Conservation (phyloP, 306 rosid species). For the Geum urbanum region DNA sequence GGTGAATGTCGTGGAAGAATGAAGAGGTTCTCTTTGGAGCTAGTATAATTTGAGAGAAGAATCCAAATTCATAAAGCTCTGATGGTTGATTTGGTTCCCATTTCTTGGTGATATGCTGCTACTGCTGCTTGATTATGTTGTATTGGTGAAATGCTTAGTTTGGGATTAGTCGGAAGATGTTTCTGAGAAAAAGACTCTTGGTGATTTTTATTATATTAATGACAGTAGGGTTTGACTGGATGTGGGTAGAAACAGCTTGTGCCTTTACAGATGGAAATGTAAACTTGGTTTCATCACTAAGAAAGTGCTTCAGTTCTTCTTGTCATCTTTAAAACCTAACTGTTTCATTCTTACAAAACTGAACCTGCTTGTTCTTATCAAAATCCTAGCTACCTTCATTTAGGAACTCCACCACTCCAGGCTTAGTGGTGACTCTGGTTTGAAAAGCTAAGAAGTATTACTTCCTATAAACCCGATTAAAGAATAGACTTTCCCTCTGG, state of each 20-base stretch:
- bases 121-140: slow-evolving; percentile 16
- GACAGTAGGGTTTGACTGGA: slow-evolving; percentile 20
- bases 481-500: too few species aligned
- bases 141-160: slow-evolving; percentile 22
- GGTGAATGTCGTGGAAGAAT: slow-evolving; percentile 46
- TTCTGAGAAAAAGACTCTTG: background rate
- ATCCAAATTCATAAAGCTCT: slow-evolving; percentile 17
- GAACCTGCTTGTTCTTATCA: too few species aligned
- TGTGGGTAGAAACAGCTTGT: slow-evolving; percentile 19
- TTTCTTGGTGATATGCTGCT: slow-evolving; percentile 26
- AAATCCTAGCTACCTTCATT: too few species aligned
- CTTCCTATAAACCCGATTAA: too few species aligned
- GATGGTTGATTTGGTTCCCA: slow-evolving; percentile 21
- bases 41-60: slow-evolving; percentile 21
- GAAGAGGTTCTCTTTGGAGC: slow-evolving; percentile 15
- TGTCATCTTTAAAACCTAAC: background rate
- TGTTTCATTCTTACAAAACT: background rate
- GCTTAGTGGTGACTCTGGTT: too few species aligned
- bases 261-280: slow-evolving; percentile 16
- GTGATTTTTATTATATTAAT: slow-evolving; percentile 13
- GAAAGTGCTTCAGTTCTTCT: background rate
- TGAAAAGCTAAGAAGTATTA: too few species aligned
- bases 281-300: slow-evolving; percentile 19
- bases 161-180: slow-evolving; percentile 20
- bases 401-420: too few species aligned